A percentile compares a stretch with the other conserved stretches of the same genome.
Evolutionary conservation across 306 rosid genomes (phyloP).

Genomic region (Calophaca sinica): DNA sequence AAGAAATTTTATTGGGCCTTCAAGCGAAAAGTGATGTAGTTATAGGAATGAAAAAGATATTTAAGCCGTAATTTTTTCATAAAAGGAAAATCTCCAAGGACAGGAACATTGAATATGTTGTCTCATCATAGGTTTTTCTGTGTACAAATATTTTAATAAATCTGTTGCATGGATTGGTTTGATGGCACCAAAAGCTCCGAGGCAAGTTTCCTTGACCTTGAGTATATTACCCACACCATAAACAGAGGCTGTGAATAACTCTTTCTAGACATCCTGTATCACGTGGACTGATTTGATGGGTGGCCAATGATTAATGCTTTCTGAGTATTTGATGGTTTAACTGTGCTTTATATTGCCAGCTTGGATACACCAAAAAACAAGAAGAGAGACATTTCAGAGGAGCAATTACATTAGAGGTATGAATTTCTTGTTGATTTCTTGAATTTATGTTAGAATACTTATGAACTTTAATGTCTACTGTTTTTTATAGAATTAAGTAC

Average conservation of each 20-base stretch:
- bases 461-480: conserved; percentile 23
- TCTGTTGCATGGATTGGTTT: conserved; percentile 15
- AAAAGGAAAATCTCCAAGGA: neutral
- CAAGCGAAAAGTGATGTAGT: too few species aligned
- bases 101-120: conserved; percentile 20
- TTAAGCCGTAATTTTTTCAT: neutral
- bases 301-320: conserved; percentile 26
- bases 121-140: neutral
- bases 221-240: conserved; percentile 23
- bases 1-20: too few species aligned
- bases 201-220: conserved; percentile 33
- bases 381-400: conserved; percentile 69
- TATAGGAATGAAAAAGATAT: too few species aligned
- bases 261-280: conserved; percentile 29
- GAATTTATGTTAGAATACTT: conserved; percentile 33
- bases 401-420: conserved; percentile 66
- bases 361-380: conserved; percentile 70
- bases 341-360: conserved; percentile 49
- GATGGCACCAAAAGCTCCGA: conserved; percentile 12
- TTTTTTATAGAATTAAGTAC: conserved; percentile 24
- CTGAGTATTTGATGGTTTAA: conserved; percentile 26
- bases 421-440: conserved; percentile 34
- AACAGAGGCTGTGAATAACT: conserved; percentile 21
- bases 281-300: conserved; percentile 5
- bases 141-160: neutral